These are phyloP conservation scores for Vigna mungo DNA, from an alignment of 306 rosid species.

Conservation along the genomic window DNA sequence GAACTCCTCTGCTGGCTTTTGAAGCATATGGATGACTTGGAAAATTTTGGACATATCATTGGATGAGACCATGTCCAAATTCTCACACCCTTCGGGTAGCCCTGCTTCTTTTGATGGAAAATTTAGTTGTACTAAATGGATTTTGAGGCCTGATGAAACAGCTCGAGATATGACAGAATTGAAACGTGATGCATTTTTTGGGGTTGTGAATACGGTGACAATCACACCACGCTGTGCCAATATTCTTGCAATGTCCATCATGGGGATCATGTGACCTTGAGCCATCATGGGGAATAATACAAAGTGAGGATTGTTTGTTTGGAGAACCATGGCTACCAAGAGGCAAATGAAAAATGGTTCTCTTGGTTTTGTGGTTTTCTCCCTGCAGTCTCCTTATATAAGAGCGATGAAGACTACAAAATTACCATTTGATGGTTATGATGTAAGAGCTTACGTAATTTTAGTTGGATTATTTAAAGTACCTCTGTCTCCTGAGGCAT, in stretches of 20 bases:
- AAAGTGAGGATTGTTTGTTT: slow-evolving; percentile 43
- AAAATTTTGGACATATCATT: neutral
- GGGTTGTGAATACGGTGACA: slow-evolving; percentile 56
- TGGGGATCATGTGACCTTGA: slow-evolving; percentile 55
- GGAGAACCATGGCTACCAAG: slow-evolving; percentile 41
- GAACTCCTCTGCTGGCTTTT: slow-evolving; percentile 8
- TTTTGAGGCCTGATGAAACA: slow-evolving; percentile 43
- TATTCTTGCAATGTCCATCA: slow-evolving; percentile 55
- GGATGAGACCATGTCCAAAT: neutral
- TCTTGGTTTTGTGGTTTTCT: neutral
- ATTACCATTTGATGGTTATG: neutral
- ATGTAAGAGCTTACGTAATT: neutral
- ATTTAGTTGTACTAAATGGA: slow-evolving; percentile 14
- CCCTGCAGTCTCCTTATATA: neutral
- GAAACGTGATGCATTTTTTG: slow-evolving; percentile 50
- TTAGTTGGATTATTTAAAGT: neutral
- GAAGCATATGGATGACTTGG: neutral
- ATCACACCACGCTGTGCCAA: slow-evolving; percentile 50
- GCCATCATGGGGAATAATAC: slow-evolving; percentile 47
- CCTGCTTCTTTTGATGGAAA: slow-evolving; percentile 54
- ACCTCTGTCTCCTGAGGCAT: no score
- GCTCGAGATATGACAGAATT: slow-evolving; percentile 46
- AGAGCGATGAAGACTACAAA: neutral
- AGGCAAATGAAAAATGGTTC: neutral
- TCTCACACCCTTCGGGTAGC: slow-evolving; percentile 45